Evolutionary conservation across 106 monocot species (phyloP), one percentile per base, ranked within the genome.

Genomic region (Allium fistulosum): DNA sequence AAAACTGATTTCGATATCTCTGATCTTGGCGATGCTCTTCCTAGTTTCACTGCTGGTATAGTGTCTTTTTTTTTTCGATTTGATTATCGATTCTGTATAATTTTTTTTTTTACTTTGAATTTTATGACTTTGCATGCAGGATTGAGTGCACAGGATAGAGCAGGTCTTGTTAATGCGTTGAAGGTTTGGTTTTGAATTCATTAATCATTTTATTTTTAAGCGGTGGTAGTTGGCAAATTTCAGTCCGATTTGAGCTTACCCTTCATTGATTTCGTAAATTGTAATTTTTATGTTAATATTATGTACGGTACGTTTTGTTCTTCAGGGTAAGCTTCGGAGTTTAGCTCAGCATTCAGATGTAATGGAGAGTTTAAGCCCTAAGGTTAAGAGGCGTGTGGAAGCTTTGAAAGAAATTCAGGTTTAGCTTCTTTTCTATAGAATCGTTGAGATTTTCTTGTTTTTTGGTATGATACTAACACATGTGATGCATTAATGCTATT

Each of bases 321-420:
- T 69, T 69, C 51, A 80, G 83, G 64, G 66, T 57, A 87, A 87
- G 68, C 69, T 87, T 22, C 74, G 78, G 72, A 74, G 72, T 46
- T 67, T 87, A 62, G 72, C 75, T 10, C 53, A 72, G 63, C 63
- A 72, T 46, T 10, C 70, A 1, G 79, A 79, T 57, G 67, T 78
- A 37, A 52, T 87, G 56, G 87, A 83, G 65, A 70, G 52, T 0
- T 62, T 85, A 9, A 46, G 71, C 15, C 71, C 78, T 11, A 81
- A 72, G 17, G 81, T 85, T 52, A 66, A 69, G 75, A 78, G 75
- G 72, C 85, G 85, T 2, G 85, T 85, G 37, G 85, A 85, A 68
- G 22, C 68, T 49, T 69, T 85, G 18, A 77, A 65, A 63, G 81
- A 78, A 26, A 78, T 85, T n/a, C 85, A 85, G 85, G 84, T 81